Conservation (phyloP, 805 yeast species). For the Martiniozyma abietophila region DNA sequence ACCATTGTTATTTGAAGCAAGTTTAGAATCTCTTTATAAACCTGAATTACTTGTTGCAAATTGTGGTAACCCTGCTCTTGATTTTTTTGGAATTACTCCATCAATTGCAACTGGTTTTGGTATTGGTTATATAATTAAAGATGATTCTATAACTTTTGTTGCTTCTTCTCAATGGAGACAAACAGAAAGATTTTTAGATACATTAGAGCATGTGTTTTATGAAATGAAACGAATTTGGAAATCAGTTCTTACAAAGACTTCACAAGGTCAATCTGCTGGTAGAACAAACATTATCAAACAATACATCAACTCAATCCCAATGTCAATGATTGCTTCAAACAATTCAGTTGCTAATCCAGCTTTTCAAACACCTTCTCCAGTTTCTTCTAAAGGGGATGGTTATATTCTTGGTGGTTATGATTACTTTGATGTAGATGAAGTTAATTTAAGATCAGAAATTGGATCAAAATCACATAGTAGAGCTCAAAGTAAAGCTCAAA, state of each 20-base stretch:
- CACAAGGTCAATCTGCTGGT: too few relatives aligned
- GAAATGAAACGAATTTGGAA: conserved; percentile 35
- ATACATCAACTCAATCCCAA: conserved; percentile 26
- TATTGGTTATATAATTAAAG: conserved; percentile 45
- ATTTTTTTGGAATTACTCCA: conserved; percentile 53
- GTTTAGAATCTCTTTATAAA: conserved; percentile 26
- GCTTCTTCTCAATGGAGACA: conserved; percentile 55
- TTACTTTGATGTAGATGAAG: conserved; percentile 49
- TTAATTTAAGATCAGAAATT: conserved; percentile 35
- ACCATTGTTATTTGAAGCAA: conserved; percentile 36
- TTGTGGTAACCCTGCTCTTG: conserved; percentile 52
- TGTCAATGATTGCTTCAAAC: conserved; percentile 25
- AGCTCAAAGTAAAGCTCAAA: conserved; percentile 19
- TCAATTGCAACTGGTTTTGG: conserved; percentile 52
- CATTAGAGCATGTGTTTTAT: conserved; percentile 39
- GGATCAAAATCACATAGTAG: conserved; percentile 21
- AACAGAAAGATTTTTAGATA: conserved; percentile 44
- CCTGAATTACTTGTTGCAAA: conserved; percentile 36
- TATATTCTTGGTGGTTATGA: conserved; percentile 50
- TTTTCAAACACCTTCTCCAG: neutral
- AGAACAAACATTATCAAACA: conserved; percentile 20
- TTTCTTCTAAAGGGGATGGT: conserved; percentile 15
- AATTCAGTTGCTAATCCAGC: conserved; percentile 14
- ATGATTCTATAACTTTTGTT: conserved; percentile 40
- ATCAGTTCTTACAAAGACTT: conserved; percentile 10